These are phyloP conservation scores for Durio zibethinus DNA, from an alignment of 345 rosid genomes.

Conservation along the genomic window DNA sequence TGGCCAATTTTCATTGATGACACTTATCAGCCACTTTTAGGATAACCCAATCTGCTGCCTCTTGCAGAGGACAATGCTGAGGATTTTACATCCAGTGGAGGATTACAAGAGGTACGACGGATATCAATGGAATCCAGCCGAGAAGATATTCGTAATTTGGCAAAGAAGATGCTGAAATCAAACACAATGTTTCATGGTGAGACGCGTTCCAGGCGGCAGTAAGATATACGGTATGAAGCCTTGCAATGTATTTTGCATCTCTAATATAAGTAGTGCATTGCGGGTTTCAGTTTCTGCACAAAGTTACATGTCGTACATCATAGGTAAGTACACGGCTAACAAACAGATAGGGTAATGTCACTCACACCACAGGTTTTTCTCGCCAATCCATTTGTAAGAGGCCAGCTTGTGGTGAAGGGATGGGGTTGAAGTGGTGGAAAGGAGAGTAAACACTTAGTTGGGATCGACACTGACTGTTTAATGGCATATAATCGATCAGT, in stretches of 20 bases:
- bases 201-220: slow-evolving; percentile 7
- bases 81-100: slow-evolving; percentile 62
- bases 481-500: not conserved
- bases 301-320: not conserved
- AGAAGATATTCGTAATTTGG: slow-evolving; percentile 85
- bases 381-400: not conserved
- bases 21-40: not conserved
- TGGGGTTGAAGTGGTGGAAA: not conserved
- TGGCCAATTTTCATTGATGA: not conserved
- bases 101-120: slow-evolving; percentile 52
- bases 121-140: slow-evolving; percentile 75
- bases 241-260: not conserved
- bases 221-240: not conserved
- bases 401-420: too few relatives aligned
- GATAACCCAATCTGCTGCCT: not conserved
- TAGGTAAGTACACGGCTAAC: not conserved
- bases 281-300: not conserved
- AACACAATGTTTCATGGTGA: slow-evolving; percentile 38
- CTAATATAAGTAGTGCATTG: not conserved
- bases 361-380: not conserved
- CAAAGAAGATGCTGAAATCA: slow-evolving; percentile 69
- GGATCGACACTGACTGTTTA: not conserved
- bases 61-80: slow-evolving; percentile 63
- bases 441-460: too few relatives aligned
- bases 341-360: not conserved